Conservation (phyloP, 805 yeast species). For the Geotrichum ghanense region DNA sequence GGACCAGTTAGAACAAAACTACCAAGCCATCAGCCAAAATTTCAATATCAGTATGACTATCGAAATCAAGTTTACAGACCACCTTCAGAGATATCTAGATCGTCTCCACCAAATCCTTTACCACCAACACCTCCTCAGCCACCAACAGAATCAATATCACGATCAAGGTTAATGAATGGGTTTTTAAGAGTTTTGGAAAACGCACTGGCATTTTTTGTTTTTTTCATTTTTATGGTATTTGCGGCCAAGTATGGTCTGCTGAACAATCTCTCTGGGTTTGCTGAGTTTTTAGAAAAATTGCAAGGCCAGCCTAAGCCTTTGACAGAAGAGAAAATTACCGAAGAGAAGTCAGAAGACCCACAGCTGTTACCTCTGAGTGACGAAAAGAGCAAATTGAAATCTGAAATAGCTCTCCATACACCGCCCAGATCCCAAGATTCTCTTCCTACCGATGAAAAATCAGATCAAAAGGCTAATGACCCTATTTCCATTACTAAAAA, state of each 20-base stretch:
- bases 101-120: not conserved
- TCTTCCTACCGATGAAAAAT: too few relatives aligned
- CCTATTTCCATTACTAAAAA: constrained; percentile 2
- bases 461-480: too few relatives aligned
- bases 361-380: too few relatives aligned
- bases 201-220: not conserved
- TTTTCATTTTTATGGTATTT: constrained; percentile 2
- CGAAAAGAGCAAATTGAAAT: too few relatives aligned
- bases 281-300: constrained; percentile 3
- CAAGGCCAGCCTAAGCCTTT: constrained; percentile 2
- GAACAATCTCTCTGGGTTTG: constrained; percentile 6
- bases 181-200: not conserved
- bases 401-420: too few relatives aligned
- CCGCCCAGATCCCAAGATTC: too few relatives aligned
- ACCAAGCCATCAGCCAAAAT: not conserved
- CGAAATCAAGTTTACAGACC: constrained; percentile 1
- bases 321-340: not conserved
- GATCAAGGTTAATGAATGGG: not conserved
- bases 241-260: constrained; percentile 12
- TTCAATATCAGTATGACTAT: not conserved
- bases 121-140: constrained; percentile 1
- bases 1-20: not conserved
- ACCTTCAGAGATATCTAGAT: not conserved
- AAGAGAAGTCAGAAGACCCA: constrained; percentile 1
- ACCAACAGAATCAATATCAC: not conserved